Base-by-base conservation (phyloP, 495 filamentous ascomycete species). In the Penicillium longicatenatum region DNA sequence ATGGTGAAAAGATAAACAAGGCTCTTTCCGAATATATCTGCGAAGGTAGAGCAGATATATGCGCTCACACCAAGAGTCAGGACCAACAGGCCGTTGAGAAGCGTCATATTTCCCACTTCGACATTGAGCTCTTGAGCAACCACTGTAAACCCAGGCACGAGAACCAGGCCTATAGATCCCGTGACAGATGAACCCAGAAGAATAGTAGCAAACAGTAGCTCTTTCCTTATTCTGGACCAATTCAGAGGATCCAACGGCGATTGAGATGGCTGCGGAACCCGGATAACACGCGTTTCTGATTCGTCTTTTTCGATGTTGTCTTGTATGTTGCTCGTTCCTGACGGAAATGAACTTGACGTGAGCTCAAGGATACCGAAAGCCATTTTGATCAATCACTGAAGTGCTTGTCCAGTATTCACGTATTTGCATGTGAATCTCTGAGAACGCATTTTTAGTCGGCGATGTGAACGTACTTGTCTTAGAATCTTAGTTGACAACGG, bases 141-240 rank as follows among this genome's bases (percentile, higher is more conserved):
- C 4, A 26, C 17, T 12, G 44, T 47, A 24, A 47, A 47, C 11
- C 17, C 21, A 12, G 44, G 44, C 14, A 47, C 44, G 11, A 47
- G 44, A 26, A 47, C 17, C n/a, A 17, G 44, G 4, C 44, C 44
- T 47, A 47, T 11, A 47, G 44, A 47, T 14, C 44, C 44, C 4
- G 44, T 47, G 17, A 26, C 21, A 20, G 14, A 47, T 11, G 44
- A 47, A 4, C 44, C 44, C 17, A 47, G 20, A 20, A 47, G 14
- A 4, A 47, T 47, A 17, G 44, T 47, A 14, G 44, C 44, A 47
- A 47, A 47, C 21, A 47, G 44, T 12, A 47, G 44, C 21, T 47
- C 44, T 24, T 47, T 47, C 14, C 44, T 20, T 20, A 47, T 20
- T 12, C 17, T 14, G 20, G 17, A 21, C 44, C 44, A 47, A 21